Evolutionary conservation across 2,329 filamentous ascomycete species (phyloP), one percentile per base, ranked within the genome.

Genomic region (Thielaviopsis musarum): DNA sequence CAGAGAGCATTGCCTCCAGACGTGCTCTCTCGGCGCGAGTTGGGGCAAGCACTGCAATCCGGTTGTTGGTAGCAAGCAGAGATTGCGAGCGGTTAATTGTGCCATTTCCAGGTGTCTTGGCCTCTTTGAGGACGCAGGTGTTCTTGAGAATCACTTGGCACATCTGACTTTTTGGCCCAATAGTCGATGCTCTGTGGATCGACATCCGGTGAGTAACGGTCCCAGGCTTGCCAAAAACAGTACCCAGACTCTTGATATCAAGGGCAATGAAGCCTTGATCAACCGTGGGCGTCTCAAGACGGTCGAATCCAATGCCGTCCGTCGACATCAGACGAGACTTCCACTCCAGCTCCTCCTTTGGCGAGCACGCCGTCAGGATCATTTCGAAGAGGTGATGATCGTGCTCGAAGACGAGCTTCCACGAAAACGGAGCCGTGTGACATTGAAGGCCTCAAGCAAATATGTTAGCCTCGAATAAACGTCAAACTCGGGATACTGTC

Each of bases 331-430:
- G 74, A n/a, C 84, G 79, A 17, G 74, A 76, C 63, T 84, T 83
- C 91, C 93, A 98, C 65, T 85, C 82, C 53, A 79, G 74, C 66
- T 93, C 88, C 68, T 98, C 91, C 49, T 79, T 81, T 0, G 82
- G 75, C 1, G 86, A 91, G 66, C 90, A 95, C 41, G 90, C 91
- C 64, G 87, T 94, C 72, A 95, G 77, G 49, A 96, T 82, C 17
- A 95, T 72, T 70, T 97, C 91, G 68, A 88, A 91, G 58, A 91
- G 75, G 62, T 87, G 82, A 64, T 86, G 80, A 60, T 85, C 78
- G 64, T 81, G 81, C 68, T 93, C 84, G 66, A 97, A 96, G 2
- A 88, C 77, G 12, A 96, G 67, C 69, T 97, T 98, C 91, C 91
- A 97, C 1, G 90, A 93, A 69, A 88, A 88, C 0, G 87, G 83